Evolutionary conservation across 2,329 filamentous ascomycete species (phyloP), one percentile per base, ranked within the genome.

Genomic region (Ambrosiella xylebori): DNA sequence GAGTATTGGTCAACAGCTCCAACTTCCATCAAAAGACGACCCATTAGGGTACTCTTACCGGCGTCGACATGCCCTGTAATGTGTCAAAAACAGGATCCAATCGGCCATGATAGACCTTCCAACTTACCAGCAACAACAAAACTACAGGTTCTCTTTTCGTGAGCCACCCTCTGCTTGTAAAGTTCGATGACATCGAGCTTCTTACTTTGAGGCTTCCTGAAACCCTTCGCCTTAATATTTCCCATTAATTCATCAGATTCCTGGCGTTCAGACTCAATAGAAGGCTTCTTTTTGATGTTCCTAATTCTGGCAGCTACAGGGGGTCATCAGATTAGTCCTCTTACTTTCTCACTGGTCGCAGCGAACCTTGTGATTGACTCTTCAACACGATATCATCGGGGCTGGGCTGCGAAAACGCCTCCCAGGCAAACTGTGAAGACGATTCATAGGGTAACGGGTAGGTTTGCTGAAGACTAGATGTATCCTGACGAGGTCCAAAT

Each of bases 1-100:
- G 90, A 91, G 61, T 90, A 78, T 66, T 95, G 82, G 63, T 95
- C 87, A 6, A 98, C 82, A 35, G 90, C 86, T 61, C 90, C 86
- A 45, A 95, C 78, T 64, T 98, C 93, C 47, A 91, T 82, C 4
- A 98, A 74, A 36, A 98, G 71, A n/a, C 93, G 82, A 0, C 91
- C 93, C 91, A 98, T 97, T 41, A 98, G 77, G 5, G 93, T 98
- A 68, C 89, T 96, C 71, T 98, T 98, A 56, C 93, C 93, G 56
- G 94, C 91, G 69, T 98, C 93, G 58, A 98, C 93, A 68, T 98
- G 93, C 12, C 93, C 89, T 88, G 67, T 58, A 17, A 2, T 12
- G n/a, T 7, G 45, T 17, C 51, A n/a, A 52, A 59, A 51, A 59
- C 51, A 39, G 27, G 27, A 37, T 56, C 3, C 15, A 27, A 8